phyloP scores from a whole-genome alignment of 495 filamentous ascomycete genomes.

The Entonaema liquescens region DNA sequence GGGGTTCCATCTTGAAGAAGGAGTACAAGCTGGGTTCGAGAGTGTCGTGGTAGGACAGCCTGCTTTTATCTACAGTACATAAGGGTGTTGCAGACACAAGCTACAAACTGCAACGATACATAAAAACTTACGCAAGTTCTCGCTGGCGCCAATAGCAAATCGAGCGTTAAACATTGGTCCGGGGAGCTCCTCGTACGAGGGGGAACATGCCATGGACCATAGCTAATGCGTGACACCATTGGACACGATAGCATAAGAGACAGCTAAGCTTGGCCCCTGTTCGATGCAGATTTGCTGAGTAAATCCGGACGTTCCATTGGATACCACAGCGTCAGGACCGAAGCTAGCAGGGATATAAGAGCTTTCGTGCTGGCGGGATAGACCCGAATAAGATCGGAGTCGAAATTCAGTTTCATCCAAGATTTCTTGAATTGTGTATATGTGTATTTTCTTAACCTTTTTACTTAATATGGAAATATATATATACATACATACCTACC shows the following conservation, averaged over 20 bases:
- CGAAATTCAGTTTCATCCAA: background rate
- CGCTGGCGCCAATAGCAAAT: slow-evolving; percentile 15
- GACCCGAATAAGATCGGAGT: slow-evolving; percentile 25
- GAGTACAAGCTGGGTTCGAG: background rate
- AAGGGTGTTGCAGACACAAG: background rate
- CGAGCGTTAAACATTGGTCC: slow-evolving; percentile 8
- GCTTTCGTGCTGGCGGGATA: background rate
- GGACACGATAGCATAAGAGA: background rate
- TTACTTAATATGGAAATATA: too few species aligned
- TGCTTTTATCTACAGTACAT: slow-evolving; percentile 4
- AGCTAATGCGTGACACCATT: slow-evolving; percentile 22
- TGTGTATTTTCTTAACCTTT: too few species aligned
- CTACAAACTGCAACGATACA: background rate
- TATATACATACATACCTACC: background rate
- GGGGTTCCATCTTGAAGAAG: slow-evolving; percentile 29
- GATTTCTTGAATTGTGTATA: background rate
- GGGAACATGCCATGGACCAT: slow-evolving; percentile 33
- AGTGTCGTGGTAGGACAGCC: background rate
- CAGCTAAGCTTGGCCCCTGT: slow-evolving; percentile 16
- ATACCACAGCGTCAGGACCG: slow-evolving; percentile 12
- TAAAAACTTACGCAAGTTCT: background rate
- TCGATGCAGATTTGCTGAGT: slow-evolving; percentile 35
- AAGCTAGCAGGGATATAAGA: slow-evolving; percentile 20
- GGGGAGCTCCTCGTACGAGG: slow-evolving; percentile 27
- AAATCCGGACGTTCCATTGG: slow-evolving; percentile 34